Conservation (phyloP, 2,329 filamentous ascomycete species). For the Ophiosphaerella narmari region DNA sequence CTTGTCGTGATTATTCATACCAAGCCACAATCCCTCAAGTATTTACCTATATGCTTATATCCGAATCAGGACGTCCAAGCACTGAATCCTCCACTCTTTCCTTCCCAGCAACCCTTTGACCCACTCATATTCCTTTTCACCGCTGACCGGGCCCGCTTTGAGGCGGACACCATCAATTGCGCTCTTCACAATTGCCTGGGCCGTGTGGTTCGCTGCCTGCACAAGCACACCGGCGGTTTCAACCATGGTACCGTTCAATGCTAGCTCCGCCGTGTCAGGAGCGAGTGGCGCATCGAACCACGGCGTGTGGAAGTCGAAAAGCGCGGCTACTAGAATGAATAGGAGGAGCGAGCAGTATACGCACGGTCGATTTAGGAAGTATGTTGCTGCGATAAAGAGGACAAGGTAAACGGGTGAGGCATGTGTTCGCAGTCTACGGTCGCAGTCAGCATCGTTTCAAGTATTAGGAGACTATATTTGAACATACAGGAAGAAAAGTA, state of each 20-base stretch:
- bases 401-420: constrained; percentile 56
- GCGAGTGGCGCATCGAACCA: constrained; percentile 83
- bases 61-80: constrained; percentile 83
- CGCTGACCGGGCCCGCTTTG: constrained; percentile 61
- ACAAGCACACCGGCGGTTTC: constrained; percentile 69
- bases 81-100: constrained; percentile 88
- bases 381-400: constrained; percentile 77
- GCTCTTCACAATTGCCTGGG: constrained; percentile 33
- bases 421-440: constrained; percentile 47
- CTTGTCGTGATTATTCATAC: background rate
- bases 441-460: constrained; percentile 5
- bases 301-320: constrained; percentile 89
- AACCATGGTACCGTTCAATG: constrained; percentile 46
- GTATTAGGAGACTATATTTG: background rate
- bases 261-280: constrained; percentile 34
- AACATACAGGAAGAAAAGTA: constrained; percentile 57
- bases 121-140: constrained; percentile 74
- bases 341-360: constrained; percentile 97
- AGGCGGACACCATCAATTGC: constrained; percentile 34
- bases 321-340: constrained; percentile 90
- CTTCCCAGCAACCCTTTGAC: constrained; percentile 77
- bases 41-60: constrained; percentile 46
- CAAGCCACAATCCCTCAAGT: background rate
- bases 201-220: constrained; percentile 65
- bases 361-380: constrained; percentile 94